phyloP scores from a whole-genome alignment of 805 yeast genomes.

The Ogataea paraovalis region DNA sequence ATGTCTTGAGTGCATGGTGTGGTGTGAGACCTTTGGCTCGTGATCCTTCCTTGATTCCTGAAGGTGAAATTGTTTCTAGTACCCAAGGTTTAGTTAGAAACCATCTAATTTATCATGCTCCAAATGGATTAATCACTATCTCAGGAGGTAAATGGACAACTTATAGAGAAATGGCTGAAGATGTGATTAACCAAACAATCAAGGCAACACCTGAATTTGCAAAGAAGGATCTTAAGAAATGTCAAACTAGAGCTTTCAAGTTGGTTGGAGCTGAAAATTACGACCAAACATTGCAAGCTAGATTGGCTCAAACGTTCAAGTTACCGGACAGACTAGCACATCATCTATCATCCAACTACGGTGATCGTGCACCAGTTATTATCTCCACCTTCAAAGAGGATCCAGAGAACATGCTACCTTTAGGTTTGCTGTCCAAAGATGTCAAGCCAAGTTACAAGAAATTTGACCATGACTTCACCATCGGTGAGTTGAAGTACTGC shows the following conservation, averaged over 20 bases:
- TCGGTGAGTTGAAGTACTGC: conserved; percentile 85
- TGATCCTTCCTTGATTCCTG: conserved; percentile 54
- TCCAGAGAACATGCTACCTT: conserved; percentile 57
- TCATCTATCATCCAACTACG: conserved; percentile 83
- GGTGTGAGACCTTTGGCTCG: conserved; percentile 94
- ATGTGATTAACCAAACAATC: conserved; percentile 75
- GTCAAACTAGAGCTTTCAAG: conserved; percentile 50
- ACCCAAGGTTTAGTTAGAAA: conserved; percentile 91
- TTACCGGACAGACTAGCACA: conserved; percentile 71
- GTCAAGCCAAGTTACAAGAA: conserved; percentile 34
- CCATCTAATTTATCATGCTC: conserved; percentile 69
- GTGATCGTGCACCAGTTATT: conserved; percentile 80
- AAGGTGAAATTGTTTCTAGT: conserved; percentile 32
- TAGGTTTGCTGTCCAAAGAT: conserved; percentile 38
- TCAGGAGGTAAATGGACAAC: conserved; percentile 99
- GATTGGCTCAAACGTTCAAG: conserved; percentile 74
- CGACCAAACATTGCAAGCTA: conserved; percentile 67
- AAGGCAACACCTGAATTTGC: conserved; percentile 38
- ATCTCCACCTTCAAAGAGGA: conserved; percentile 51
- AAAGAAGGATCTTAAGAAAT: conserved; percentile 33
- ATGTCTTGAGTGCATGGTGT: conserved; percentile 93
- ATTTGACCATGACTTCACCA: conserved; percentile 79
- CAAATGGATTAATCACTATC: conserved; percentile 75
- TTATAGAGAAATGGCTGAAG: conserved; percentile 96
- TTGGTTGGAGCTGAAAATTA: conserved; percentile 81